Evolutionary conservation across 2,329 filamentous ascomycete genomes (phyloP).

Genomic region (Aspergillus ochraceus): DNA sequence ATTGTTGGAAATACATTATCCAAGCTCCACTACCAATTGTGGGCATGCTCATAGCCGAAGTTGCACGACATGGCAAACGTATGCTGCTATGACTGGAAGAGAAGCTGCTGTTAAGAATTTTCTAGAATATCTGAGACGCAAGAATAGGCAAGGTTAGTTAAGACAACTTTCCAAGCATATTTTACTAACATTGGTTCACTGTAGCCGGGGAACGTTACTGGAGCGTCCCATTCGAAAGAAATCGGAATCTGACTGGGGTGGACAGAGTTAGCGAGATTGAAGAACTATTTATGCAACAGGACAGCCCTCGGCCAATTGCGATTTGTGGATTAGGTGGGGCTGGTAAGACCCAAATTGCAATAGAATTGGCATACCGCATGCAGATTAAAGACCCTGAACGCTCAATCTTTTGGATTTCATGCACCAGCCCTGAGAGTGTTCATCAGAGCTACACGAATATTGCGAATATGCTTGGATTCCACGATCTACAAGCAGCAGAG

Average conservation of each 20-base stretch:
- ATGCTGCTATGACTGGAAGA: too few relatives aligned
- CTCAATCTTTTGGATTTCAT: conserved; percentile 30
- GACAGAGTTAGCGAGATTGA: conserved; percentile 11
- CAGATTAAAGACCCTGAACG: conserved; percentile 17
- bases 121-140: not conserved
- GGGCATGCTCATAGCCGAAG: too few relatives aligned
- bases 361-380: conserved; percentile 26
- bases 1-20: too few relatives aligned
- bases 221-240: conserved; percentile 19
- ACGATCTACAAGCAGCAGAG: too few relatives aligned
- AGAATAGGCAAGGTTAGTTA: too few relatives aligned
- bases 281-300: not conserved
- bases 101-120: not conserved
- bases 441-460: too few relatives aligned
- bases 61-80: too few relatives aligned
- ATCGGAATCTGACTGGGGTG: conserved; percentile 17
- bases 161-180: too few relatives aligned
- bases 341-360: conserved; percentile 31
- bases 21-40: too few relatives aligned
- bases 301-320: conserved; percentile 7
- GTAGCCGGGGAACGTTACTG: too few relatives aligned
- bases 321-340: conserved; percentile 20
- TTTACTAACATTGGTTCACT: too few relatives aligned
- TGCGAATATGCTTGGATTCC: too few relatives aligned
- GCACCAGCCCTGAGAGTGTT: conserved; percentile 23